Base-by-base conservation (phyloP, 805 yeast species). In the Spathaspora gorwiae region DNA sequence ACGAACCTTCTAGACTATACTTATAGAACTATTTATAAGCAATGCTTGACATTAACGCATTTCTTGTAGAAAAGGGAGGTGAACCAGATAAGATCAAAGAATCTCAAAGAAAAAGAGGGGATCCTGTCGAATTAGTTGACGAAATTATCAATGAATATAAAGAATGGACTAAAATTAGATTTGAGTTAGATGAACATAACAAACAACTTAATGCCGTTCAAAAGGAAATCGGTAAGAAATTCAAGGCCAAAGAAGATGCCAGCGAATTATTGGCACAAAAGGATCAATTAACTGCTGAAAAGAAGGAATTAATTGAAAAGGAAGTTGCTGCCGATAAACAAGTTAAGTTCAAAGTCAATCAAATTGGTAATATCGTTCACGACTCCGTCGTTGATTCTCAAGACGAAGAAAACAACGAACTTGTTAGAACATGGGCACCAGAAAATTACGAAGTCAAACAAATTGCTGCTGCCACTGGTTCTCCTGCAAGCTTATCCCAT, bases 11-110 rank as follows among this genome's bases (percentile, higher is more conserved):
- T 29, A 29, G 32, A 29, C 32, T 29, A 29, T 29, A 29, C 32
- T 29, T 29, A 29, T 29, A 29, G 32, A 29, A 29, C 9, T 11
- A 29, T 11, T 9, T 29, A 35, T 24, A 37, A 29, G 43, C 35
- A 35, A 92, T 94, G 99, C 82, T 94, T 70, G 99, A 94, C 68
- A 88, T 94, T 54, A 75, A 84, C 54, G 86, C 87, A 63, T 94
- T 94, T 65, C 84, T 94, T 56, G 96, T 83, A 56, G 99, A 94
- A 64, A 92, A 90, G 71, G 99, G 99, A 48, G 99, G 99, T 51
- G 81, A 90, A 66, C 97, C 99, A 37, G 92, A 90, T 55, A 74
- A 74, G 44, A 89, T 94, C 64, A 85, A 85, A 65, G 80, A 73
- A 60, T 90, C 97, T 34, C 99, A 94, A 70, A 81, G 73, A 66